Evolutionary conservation across 305 asterid species (phyloP), one percentile per base, ranked within the genome.

Genomic region (Solanum aculeatissimum): DNA sequence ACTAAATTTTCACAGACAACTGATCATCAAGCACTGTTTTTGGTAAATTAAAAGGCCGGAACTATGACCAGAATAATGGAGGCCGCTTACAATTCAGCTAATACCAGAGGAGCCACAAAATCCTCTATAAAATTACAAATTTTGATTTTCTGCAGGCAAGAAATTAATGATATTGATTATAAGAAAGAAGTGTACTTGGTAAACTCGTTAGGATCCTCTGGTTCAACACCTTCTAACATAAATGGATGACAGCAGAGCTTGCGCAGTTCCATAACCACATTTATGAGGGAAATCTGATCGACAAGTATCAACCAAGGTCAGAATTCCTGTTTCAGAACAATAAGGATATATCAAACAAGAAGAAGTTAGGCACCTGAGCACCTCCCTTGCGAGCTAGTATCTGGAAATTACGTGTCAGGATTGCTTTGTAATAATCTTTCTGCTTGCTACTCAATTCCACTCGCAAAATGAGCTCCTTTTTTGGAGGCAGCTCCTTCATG

Each of bases 191-290:
- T 83, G 43, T 95, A 97, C 99, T 92, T 97, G 95, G 53, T 45
- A 84, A 94, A 97, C 91, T 97, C 99, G 35, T 89, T 88, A 45
- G 83, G 80, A 88, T 95, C 97, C 85, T 94, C 98, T 84, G 99
- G 99, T 91, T 95, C 99, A 89, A 95, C 99, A 4, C 99, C 99
- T 94, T 94, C 98, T 92, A 97, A 86, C 98, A 97, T 93, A 88
- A 94, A 97, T 68, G 97, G 98, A 88, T 97, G 99, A 88, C 99
- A 94, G 84, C 99, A 97, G 74, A 97, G 98, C 90, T 97, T 97
- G 87, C 99, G 97, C 87, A 97, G 94, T 91, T 97, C 99, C 99
- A 97, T 97, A 88, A 97, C 98, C 91, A 97, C 98, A 88, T 97
- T 97, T 82, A 93, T 93, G 78, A 95, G 98, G 79, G 99, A 97